Percentiles rank a stretch among this genome's conserved stretches.
phyloP scores from a whole-genome alignment of 2,329 filamentous ascomycete genomes.

The Pestalotiopsis sp. region DNA sequence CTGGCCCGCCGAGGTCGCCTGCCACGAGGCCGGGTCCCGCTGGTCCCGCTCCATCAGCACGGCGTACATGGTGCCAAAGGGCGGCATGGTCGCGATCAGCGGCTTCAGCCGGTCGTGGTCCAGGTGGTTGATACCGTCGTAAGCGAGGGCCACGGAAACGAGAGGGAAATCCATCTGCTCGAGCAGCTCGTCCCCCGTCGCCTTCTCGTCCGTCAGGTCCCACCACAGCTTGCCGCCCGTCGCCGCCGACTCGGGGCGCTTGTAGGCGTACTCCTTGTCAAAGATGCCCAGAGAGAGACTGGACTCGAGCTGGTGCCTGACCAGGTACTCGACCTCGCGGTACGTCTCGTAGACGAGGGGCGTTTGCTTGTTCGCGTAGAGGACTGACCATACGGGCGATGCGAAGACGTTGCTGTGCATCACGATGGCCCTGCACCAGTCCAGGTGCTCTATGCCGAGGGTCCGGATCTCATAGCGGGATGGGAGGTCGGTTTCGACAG shows the following conservation, averaged over 20 bases:
- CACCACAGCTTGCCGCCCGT: slow-evolving; percentile 30
- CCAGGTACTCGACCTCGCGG: slow-evolving; percentile 16
- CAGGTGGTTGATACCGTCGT: slow-evolving; percentile 24
- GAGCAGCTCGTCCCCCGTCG: slow-evolving; percentile 20
- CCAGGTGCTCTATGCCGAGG: slow-evolving; percentile 23
- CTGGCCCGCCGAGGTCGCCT: slow-evolving; percentile 27
- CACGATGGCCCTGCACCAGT: slow-evolving; percentile 28
- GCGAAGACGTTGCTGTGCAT: slow-evolving; percentile 27
- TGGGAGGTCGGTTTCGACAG: slow-evolving; percentile 10
- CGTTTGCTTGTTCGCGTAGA: slow-evolving; percentile 21
- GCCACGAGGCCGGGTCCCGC: slow-evolving; percentile 26
- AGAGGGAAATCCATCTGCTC: slow-evolving; percentile 36
- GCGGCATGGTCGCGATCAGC: slow-evolving; percentile 12
- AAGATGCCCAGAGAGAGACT: slow-evolving; percentile 19
- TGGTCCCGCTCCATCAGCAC: slow-evolving; percentile 19
- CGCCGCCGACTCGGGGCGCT: slow-evolving; percentile 24
- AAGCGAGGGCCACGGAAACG: slow-evolving; percentile 31
- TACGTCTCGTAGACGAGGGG: slow-evolving; percentile 19
- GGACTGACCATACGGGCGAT: slow-evolving; percentile 22
- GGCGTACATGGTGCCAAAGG: slow-evolving; percentile 10
- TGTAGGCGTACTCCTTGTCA: slow-evolving; percentile 22
- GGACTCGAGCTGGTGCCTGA: slow-evolving; percentile 23
- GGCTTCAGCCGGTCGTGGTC: slow-evolving; percentile 15
- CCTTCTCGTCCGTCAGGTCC: slow-evolving; percentile 18
- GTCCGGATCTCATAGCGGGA: slow-evolving; percentile 28